Conservation (phyloP, 1,139 yeast genomes). For the Ogataea hybrid region DNA sequence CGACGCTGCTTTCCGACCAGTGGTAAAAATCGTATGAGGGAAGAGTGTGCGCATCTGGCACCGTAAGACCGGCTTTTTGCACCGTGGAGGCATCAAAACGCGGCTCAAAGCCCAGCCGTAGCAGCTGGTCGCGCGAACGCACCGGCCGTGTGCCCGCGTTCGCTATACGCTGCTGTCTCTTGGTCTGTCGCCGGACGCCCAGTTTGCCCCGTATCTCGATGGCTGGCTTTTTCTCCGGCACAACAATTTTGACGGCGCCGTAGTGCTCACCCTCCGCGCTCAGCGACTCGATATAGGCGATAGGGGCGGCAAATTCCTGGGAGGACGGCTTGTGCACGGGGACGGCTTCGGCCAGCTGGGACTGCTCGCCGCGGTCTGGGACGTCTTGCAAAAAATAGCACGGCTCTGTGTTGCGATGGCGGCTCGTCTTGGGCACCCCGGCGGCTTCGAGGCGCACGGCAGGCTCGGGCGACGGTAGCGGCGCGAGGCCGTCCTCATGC, state of each 20-base stretch:
- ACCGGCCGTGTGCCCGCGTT: constrained; percentile 32
- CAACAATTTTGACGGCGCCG: constrained; percentile 76
- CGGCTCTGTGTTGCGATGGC: not conserved
- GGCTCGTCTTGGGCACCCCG: not conserved
- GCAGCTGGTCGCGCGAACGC: constrained; percentile 44
- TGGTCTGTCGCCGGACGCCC: constrained; percentile 51
- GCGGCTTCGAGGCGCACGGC: not conserved
- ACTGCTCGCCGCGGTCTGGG: not conserved
- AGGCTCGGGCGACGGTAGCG: too few relatives aligned
- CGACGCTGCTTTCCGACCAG: constrained; percentile 36
- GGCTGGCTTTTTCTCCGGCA: constrained; percentile 37
- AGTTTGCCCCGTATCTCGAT: constrained; percentile 35
- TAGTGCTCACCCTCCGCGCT: constrained; percentile 44
- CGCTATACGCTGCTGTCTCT: constrained; percentile 28
- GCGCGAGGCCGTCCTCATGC: constrained; percentile 1
- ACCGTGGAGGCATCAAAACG: constrained; percentile 39
- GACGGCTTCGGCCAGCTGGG: constrained; percentile 21
- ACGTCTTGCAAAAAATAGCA: not conserved
- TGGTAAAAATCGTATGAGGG: constrained; percentile 35
- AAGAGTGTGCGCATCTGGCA: constrained; percentile 31
- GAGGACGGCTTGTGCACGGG: constrained; percentile 28
- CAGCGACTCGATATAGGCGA: constrained; percentile 48
- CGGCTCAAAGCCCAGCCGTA: constrained; percentile 49
- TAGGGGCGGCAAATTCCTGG: constrained; percentile 35
- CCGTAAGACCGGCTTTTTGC: constrained; percentile 33